A percentile compares a stretch with the other conserved stretches of the same genome.
These are phyloP conservation scores for Trifolium dubium DNA, from an alignment of 306 rosid species.

Conservation along the genomic window DNA sequence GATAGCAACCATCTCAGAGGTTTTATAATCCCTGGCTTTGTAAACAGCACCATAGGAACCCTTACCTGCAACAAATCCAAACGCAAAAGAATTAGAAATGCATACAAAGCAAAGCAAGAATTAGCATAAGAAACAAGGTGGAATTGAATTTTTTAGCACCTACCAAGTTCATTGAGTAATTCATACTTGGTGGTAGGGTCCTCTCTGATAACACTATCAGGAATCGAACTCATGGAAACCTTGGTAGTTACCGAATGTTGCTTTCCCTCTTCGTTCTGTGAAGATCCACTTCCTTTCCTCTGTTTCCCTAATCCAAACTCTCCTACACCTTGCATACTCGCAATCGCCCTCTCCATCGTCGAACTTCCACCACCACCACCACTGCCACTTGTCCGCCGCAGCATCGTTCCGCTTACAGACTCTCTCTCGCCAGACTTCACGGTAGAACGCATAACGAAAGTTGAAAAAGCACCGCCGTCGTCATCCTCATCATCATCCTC, in stretches of 20 bases:
- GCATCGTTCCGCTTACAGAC: conserved; percentile 67
- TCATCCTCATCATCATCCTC: conserved; percentile 39
- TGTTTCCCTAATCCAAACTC: conserved; percentile 81
- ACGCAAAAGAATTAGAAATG: not conserved
- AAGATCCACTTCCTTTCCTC: conserved; percentile 65
- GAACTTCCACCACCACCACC: conserved; percentile 45
- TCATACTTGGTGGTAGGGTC: conserved; percentile 91
- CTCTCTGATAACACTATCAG: conserved; percentile 88
- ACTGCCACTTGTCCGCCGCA: conserved; percentile 51
- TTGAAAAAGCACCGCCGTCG: conserved; percentile 62
- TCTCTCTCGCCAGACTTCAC: conserved; percentile 62
- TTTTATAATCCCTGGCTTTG: conserved; percentile 89
- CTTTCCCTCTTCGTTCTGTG: conserved; percentile 66
- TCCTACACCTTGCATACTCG: conserved; percentile 88
- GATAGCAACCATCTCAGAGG: conserved; percentile 94
- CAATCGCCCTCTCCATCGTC: conserved; percentile 86
- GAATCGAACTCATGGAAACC: conserved; percentile 88
- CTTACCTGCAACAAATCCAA: conserved; percentile 65
- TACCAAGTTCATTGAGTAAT: conserved; percentile 95
- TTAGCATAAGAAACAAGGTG: conserved; percentile 8
- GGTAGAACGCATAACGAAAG: conserved; percentile 72
- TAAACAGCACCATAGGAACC: conserved; percentile 98
- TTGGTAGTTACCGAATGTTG: conserved; percentile 52
- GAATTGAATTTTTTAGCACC: conserved; percentile 27
- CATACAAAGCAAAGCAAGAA: conserved; percentile 2